Conservation (phyloP, 2,329 filamentous ascomycete species). For the Penicillium sp. region DNA sequence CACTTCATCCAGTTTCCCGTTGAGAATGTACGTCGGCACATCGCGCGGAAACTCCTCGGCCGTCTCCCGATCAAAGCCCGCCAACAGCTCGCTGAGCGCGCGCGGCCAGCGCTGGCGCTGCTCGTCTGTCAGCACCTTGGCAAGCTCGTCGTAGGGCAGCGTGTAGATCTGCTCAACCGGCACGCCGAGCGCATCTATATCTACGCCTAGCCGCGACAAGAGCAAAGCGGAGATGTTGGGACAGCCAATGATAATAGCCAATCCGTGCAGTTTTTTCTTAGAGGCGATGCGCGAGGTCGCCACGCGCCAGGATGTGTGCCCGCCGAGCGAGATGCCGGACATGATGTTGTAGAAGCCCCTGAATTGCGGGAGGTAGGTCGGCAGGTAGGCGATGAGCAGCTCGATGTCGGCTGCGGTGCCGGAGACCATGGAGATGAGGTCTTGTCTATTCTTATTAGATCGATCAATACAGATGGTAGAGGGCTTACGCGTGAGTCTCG, state of each 20-base stretch:
- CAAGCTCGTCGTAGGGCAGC: slow-evolving; percentile 2
- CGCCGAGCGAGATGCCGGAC: slow-evolving; percentile 11
- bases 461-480: background rate
- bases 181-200: background rate
- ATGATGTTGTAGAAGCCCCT: slow-evolving; percentile 10
- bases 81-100: background rate
- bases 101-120: slow-evolving; percentile 11
- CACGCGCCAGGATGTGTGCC: slow-evolving; percentile 13
- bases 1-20: slow-evolving; percentile 7
- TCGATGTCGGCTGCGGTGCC: slow-evolving; percentile 9
- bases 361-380: slow-evolving; percentile 7
- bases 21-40: slow-evolving; percentile 10
- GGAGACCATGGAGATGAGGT: slow-evolving; percentile 6
- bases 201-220: slow-evolving; percentile 7
- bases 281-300: background rate
- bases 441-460: slow-evolving; percentile 1
- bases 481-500: slow-evolving; percentile 7
- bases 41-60: slow-evolving; percentile 2
- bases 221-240: slow-evolving; percentile 3
- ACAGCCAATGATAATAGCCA: slow-evolving; percentile 9
- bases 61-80: background rate
- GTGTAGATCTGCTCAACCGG: background rate
- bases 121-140: background rate
- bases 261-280: slow-evolving; percentile 7
- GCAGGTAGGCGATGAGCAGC: slow-evolving; percentile 10